Evolutionary conservation across 2,329 filamentous ascomycete species (phyloP), one percentile per base, ranked within the genome.

Genomic region (Phaeosphaeriaceae sp.): DNA sequence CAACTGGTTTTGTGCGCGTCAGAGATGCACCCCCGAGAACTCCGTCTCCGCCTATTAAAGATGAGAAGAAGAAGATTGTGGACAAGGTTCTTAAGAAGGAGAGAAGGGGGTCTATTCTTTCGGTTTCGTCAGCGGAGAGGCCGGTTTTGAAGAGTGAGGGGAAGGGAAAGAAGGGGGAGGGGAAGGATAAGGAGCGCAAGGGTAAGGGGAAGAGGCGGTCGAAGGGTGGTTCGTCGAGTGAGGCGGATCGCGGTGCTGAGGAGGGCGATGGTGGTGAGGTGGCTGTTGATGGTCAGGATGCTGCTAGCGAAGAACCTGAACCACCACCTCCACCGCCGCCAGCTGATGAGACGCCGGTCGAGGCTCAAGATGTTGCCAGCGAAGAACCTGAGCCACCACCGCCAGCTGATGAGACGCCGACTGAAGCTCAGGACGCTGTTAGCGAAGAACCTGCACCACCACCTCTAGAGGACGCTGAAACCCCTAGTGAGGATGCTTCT

Each of bases 1-100:
- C 58, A 13, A 70, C 52, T 28, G 68, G 63, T 20, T 72, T 71
- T 46, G 57, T 72, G 35, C 68, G 70, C 11, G 52, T 67, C n/a
- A 67, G 54, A 39, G 59, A 64, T 7, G 53, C 66, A n/a, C 46
- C 56, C 1, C 49, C 64, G 6, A 52, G 61, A 26, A 35, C 61
- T 29, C 50, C 63, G 12, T 20, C n/a, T n/a, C n/a, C 63, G 12
- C 42, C 57, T 21, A 43, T 57, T 11, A 68, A 71, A 44, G 66
- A 70, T 21, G 60, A 67, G n/a, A 71, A 64, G 51, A 68, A 70
- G 43, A 59, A 54, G 48, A 48, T 44, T 29, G 39, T 43, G 15
- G 37, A 58, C 40, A 50, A 59, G 38, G 44, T 61, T 5, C 46
- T 57, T 12, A 66, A 66, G 50, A 67, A 58, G 39, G 56, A 62